Evolutionary conservation across 2,329 filamentous ascomycete species (phyloP).

Genomic region (Rutstroemia sp.): DNA sequence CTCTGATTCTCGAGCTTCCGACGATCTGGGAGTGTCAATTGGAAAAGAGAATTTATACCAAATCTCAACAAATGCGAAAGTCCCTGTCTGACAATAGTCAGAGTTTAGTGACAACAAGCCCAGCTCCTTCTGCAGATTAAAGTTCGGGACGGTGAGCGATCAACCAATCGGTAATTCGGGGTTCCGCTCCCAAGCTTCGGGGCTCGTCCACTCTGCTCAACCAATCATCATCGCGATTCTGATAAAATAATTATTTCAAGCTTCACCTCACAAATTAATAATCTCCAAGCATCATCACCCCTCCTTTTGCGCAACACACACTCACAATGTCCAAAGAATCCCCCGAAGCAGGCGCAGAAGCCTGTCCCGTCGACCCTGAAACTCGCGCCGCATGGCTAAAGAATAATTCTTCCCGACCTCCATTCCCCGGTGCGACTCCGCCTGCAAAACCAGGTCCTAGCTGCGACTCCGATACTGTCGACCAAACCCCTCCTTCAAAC

Average conservation of each 20-base stretch:
- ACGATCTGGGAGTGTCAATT: not conserved
- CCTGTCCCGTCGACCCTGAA: slow-evolving; percentile 86
- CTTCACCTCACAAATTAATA: not conserved
- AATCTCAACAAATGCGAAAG: not conserved
- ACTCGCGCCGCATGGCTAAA: slow-evolving; percentile 80
- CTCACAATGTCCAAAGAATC: slow-evolving; percentile 25
- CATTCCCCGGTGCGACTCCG: slow-evolving; percentile 22
- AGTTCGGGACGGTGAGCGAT: not conserved
- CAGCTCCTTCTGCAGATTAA: too few species aligned
- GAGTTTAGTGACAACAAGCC: too few species aligned
- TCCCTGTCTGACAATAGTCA: not conserved
- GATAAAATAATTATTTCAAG: not conserved
- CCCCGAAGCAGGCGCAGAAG: slow-evolving; percentile 30
- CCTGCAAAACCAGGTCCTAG: slow-evolving; percentile 28
- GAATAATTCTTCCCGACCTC: slow-evolving; percentile 22
- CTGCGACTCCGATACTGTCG: slow-evolving; percentile 30
- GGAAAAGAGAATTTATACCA: not conserved
- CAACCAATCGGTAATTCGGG: not conserved
- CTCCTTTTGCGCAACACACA: not conserved
- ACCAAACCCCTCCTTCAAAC: slow-evolving; percentile 33
- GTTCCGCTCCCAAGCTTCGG: not conserved
- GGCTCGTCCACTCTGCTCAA: not conserved
- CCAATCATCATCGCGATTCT: not conserved
- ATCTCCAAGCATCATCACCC: not conserved
- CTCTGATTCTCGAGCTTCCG: not conserved